Conservation (phyloP, 257 asterid genomes). For the Verbena officinalis region DNA sequence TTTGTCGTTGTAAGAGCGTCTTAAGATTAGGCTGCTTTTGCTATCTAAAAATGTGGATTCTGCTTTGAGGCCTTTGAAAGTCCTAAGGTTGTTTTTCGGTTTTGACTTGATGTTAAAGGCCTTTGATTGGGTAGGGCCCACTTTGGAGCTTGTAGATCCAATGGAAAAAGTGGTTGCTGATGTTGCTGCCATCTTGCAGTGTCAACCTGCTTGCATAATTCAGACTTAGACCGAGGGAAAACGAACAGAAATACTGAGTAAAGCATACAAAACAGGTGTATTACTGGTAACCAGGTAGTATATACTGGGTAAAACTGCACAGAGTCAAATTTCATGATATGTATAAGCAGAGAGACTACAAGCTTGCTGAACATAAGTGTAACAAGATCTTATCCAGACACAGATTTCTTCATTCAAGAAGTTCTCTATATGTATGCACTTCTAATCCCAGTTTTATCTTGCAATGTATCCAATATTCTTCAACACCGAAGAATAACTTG, state of each 20-base stretch:
- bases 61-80: conserved; percentile 66
- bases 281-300: too few relatives aligned
- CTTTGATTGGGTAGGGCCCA: conserved; percentile 51
- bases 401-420: background rate
- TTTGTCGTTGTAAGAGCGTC: conserved; percentile 37
- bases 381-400: background rate
- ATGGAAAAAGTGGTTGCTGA: conserved; percentile 59
- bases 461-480: background rate
- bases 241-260: background rate
- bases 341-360: background rate
- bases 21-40: conserved; percentile 48
- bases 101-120: conserved; percentile 48
- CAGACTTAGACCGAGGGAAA: background rate
- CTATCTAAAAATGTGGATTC: conserved; percentile 55
- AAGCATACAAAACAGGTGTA: too few relatives aligned
- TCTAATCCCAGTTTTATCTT: background rate
- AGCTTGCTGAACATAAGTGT: conserved; percentile 6
- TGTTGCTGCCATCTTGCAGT: conserved; percentile 66
- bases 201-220: conserved; percentile 41
- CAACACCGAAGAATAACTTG: too few relatives aligned
- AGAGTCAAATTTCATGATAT: too few relatives aligned
- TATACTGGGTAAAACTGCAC: too few relatives aligned
- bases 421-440: too few relatives aligned
- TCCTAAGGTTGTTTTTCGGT: conserved; percentile 45
- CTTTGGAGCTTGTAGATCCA: conserved; percentile 61